A percentile compares a stretch with the other conserved stretches of the same genome.
These are phyloP conservation scores for Stipa capillata DNA, from an alignment of 176 grass and related monocot genomes.

Conservation along the genomic window DNA sequence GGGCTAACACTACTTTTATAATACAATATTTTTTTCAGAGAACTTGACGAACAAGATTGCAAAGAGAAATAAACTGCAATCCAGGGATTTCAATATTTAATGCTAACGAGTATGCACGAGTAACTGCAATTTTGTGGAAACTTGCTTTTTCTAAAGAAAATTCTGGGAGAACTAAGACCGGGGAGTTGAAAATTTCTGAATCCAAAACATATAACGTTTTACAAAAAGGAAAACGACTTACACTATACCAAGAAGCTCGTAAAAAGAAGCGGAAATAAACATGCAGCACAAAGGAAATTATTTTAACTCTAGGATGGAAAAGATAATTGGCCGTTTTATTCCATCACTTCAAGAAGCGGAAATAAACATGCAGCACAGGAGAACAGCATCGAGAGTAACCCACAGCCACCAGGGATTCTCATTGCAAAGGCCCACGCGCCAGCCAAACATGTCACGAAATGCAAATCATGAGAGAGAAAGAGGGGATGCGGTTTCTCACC, in stretches of 20 bases:
- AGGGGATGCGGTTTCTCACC: background rate
- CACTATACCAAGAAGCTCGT: background rate
- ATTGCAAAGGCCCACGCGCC: background rate
- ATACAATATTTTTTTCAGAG: no score
- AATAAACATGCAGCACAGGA: no score
- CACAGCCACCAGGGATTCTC: background rate
- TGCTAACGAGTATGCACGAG: no score
- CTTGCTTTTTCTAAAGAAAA: no score
- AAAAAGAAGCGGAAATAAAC: background rate
- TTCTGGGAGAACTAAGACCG: background rate
- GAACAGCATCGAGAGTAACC: no score
- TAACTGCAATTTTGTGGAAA: no score
- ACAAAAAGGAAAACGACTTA: background rate
- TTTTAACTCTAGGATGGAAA: background rate
- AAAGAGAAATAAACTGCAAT: background rate
- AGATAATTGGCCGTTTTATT: background rate
- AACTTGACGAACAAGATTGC: background rate
- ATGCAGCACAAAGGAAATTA: background rate
- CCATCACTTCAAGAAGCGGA: background rate
- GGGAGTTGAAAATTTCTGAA: background rate
- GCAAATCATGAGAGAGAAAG: background rate
- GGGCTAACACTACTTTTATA: background rate
- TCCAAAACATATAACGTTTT: background rate
- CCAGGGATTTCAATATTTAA: no score
- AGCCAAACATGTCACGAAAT: background rate